Conservation (phyloP, 495 filamentous ascomycete genomes). For the Hypoxylon subgilvum region DNA sequence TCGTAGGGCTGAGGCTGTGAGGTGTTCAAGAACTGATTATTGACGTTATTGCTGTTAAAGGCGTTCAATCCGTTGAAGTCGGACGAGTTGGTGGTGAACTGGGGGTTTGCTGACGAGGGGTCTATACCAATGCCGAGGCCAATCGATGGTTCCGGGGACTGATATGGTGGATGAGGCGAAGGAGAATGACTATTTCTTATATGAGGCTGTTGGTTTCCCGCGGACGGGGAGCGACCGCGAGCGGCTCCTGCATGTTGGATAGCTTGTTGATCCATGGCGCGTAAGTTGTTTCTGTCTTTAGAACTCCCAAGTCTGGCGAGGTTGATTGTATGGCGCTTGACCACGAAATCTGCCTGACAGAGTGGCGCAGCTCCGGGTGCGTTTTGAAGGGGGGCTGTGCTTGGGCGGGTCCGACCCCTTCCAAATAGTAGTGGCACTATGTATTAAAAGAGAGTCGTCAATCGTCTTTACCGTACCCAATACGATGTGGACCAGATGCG, state of each 20-base stretch:
- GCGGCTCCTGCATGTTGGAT: slow-evolving; percentile 43
- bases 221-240: slow-evolving; percentile 56
- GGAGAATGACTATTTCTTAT: slow-evolving; percentile 59
- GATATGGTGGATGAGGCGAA: slow-evolving; percentile 55
- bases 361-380: slow-evolving; percentile 42
- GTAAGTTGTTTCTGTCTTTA: slow-evolving; percentile 45
- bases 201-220: slow-evolving; percentile 53
- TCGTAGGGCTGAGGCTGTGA: slow-evolving; percentile 50
- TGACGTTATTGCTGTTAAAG: slow-evolving; percentile 43
- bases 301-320: slow-evolving; percentile 40
- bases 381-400: slow-evolving; percentile 41
- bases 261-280: slow-evolving; percentile 56
- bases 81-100: slow-evolving; percentile 42
- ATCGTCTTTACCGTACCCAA: slow-evolving; percentile 23
- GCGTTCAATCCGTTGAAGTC: slow-evolving; percentile 48
- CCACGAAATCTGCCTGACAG: slow-evolving; percentile 40
- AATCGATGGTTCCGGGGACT: slow-evolving; percentile 50
- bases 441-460: too few relatives aligned
- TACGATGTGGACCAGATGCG: slow-evolving; percentile 19
- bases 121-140: slow-evolving; percentile 57
- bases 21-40: slow-evolving; percentile 45
- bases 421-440: too few relatives aligned
- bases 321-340: slow-evolving; percentile 38
- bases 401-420: slow-evolving; percentile 35
- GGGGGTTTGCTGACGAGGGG: slow-evolving; percentile 45